Evolutionary conservation across 768 basidiomycete genomes (phyloP).

Genomic region (Suillus luteus): DNA sequence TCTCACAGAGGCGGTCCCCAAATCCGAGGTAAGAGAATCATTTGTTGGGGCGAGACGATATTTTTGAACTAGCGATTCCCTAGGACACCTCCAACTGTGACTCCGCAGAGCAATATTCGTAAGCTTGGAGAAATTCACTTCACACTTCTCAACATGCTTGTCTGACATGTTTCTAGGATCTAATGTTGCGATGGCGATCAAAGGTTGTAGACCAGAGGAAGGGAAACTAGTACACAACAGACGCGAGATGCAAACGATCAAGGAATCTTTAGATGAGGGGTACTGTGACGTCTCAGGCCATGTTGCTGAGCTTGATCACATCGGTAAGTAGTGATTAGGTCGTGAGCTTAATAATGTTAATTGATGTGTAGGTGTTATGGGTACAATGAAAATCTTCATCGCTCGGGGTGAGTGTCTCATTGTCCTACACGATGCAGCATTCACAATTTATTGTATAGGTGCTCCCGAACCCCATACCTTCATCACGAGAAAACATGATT

Average conservation of each 20-base stretch:
- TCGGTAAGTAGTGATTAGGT: slow-evolving; percentile 47
- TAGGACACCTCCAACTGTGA: slow-evolving; percentile 33
- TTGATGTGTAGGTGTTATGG: slow-evolving; percentile 53
- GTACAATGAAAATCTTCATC: slow-evolving; percentile 60
- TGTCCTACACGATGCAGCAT: slow-evolving; percentile 10
- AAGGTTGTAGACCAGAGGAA: slow-evolving; percentile 71
- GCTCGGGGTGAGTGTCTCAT: slow-evolving; percentile 51
- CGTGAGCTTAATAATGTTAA: slow-evolving; percentile 8
- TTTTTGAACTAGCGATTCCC: background rate
- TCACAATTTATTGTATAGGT: slow-evolving; percentile 43
- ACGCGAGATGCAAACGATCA: slow-evolving; percentile 69
- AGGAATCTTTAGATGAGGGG: slow-evolving; percentile 75
- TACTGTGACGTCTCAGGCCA: slow-evolving; percentile 80
- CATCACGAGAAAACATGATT: slow-evolving; percentile 53
- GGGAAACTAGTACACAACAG: slow-evolving; percentile 61
- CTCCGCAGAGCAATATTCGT: slow-evolving; percentile 49
- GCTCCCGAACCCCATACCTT: slow-evolving; percentile 52
- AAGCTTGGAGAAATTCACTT: slow-evolving; percentile 13
- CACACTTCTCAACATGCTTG: slow-evolving; percentile 9
- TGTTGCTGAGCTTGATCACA: slow-evolving; percentile 55
- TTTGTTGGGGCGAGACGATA: background rate
- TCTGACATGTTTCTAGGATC: slow-evolving; percentile 36
- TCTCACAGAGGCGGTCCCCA: background rate
- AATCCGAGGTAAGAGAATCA: slow-evolving; percentile 4
- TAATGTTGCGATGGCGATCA: slow-evolving; percentile 72